A percentile compares a stretch with the other conserved stretches of the same genome.
Evolutionary conservation across 169 alveolate genomes (phyloP).

Genomic region (Babesia divergens): DNA sequence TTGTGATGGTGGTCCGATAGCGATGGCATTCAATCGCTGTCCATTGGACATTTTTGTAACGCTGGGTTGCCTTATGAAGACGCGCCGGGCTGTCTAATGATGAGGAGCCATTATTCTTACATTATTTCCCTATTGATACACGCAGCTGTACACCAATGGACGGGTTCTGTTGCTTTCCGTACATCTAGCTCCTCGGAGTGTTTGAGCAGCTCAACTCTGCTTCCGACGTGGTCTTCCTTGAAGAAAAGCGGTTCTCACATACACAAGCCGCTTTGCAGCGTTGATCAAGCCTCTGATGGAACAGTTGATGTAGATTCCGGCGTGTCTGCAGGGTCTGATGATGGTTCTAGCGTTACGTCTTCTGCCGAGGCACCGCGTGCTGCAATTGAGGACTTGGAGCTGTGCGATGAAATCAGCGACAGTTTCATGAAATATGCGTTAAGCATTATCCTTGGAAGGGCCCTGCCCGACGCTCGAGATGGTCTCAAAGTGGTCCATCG

Average conservation of each 20-base stretch:
- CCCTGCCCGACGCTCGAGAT: conserved; percentile 81
- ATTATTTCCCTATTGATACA: not conserved
- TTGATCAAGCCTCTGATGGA: not conserved
- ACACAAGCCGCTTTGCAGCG: not conserved
- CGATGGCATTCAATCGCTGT: no score
- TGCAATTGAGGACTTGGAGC: conserved; percentile 26
- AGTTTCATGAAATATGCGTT: conserved; percentile 78
- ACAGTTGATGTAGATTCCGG: not conserved
- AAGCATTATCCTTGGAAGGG: conserved; percentile 77
- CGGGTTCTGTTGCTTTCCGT: not conserved
- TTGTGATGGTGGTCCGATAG: no score
- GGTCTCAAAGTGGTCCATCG: conserved; percentile 84
- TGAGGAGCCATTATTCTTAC: not conserved
- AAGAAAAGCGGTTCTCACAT: not conserved
- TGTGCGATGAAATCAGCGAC: conserved; percentile 56
- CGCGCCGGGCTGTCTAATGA: not conserved
- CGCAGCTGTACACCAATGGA: not conserved
- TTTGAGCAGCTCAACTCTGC: not conserved
- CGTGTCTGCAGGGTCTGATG: not conserved
- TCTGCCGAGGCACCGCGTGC: not conserved
- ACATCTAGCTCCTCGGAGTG: not conserved
- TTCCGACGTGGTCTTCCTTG: not conserved
- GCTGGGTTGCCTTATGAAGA: not conserved
- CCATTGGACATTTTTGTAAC: no score
- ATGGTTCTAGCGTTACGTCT: not conserved